Evolutionary conservation across 208 protist genomes (phyloP).

Genomic region (Leishmania martiniquensis): DNA sequence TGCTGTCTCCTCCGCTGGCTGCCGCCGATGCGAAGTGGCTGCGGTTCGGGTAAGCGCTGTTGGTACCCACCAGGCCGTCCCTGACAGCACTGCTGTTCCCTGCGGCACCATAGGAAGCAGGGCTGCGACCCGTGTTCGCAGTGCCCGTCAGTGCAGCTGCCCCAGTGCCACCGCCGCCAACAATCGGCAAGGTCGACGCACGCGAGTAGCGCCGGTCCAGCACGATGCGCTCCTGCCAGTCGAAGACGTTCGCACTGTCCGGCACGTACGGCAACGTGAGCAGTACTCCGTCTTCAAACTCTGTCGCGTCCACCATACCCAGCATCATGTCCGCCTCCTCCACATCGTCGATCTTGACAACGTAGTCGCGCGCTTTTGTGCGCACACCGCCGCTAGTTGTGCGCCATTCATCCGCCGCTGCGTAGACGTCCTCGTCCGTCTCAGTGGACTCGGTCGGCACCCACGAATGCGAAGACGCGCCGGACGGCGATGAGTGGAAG

Average conservation of each 20-base stretch:
- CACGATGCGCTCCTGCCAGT: slow-evolving; percentile 71
- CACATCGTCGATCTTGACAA: slow-evolving; percentile 88
- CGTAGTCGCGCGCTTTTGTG: slow-evolving; percentile 53
- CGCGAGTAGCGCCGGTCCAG: slow-evolving; percentile 71
- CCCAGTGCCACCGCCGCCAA: not conserved
- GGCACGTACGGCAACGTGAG: slow-evolving; percentile 87
- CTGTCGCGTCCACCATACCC: slow-evolving; percentile 56
- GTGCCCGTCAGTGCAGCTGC: not conserved
- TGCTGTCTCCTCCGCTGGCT: slow-evolving; percentile 6
- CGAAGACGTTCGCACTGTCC: slow-evolving; percentile 60
- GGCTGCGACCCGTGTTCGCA: not conserved
- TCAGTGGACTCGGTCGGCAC: slow-evolving; percentile 34
- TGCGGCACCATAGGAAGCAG: not conserved
- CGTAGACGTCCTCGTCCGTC: slow-evolving; percentile 35
- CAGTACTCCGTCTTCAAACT: slow-evolving; percentile 75
- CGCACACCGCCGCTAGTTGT: slow-evolving; percentile 24
- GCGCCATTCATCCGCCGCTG: slow-evolving; percentile 30
- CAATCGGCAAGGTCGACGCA: slow-evolving; percentile 6
- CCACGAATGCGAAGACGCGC: slow-evolving; percentile 27
- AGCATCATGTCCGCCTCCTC: slow-evolving; percentile 91
- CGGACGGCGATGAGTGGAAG: slow-evolving; percentile 1
- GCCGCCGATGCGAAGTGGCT: not conserved
- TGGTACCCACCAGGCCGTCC: not conserved
- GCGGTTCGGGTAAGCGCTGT: not conserved
- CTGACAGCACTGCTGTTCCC: not conserved